Conservation (phyloP, 1,284 basidiomycete genomes). For the Malassezia sympodialis region DNA sequence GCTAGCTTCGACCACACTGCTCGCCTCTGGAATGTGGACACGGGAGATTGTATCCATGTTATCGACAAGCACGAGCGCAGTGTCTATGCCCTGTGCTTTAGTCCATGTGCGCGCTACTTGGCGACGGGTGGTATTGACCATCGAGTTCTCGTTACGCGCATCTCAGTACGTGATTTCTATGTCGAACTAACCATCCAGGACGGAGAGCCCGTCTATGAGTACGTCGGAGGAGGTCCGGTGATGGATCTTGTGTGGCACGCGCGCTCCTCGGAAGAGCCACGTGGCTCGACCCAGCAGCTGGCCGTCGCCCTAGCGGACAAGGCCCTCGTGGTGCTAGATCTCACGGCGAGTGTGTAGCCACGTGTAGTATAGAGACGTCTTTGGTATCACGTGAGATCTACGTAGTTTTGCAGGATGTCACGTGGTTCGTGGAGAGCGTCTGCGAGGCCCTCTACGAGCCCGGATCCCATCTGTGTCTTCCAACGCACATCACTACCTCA, state of each 20-base stretch:
- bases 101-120: slow-evolving; percentile 37
- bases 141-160: slow-evolving; percentile 31
- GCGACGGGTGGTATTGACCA: slow-evolving; percentile 45
- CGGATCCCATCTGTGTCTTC: slow-evolving; percentile 2
- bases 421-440: background rate
- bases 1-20: slow-evolving; percentile 43
- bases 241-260: slow-evolving; percentile 22
- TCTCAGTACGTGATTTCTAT: slow-evolving; percentile 19
- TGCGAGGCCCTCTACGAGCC: background rate
- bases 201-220: slow-evolving; percentile 13
- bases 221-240: slow-evolving; percentile 18
- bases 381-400: slow-evolving; percentile 11
- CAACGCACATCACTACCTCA: slow-evolving; percentile 18
- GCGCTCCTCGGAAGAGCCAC: background rate
- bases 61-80: slow-evolving; percentile 39
- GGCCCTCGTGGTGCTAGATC: slow-evolving; percentile 33
- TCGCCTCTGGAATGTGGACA: slow-evolving; percentile 44
- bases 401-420: slow-evolving; percentile 9
- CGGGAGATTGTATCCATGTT: slow-evolving; percentile 37
- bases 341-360: slow-evolving; percentile 20
- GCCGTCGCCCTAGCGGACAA: slow-evolving; percentile 39
- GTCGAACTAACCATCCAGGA: slow-evolving; percentile 3
- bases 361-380: background rate
- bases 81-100: slow-evolving; percentile 41
- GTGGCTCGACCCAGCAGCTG: slow-evolving; percentile 21